These are phyloP conservation scores for Westerdykella ornata DNA, from an alignment of 2,329 filamentous ascomycete species.

Conservation along the genomic window DNA sequence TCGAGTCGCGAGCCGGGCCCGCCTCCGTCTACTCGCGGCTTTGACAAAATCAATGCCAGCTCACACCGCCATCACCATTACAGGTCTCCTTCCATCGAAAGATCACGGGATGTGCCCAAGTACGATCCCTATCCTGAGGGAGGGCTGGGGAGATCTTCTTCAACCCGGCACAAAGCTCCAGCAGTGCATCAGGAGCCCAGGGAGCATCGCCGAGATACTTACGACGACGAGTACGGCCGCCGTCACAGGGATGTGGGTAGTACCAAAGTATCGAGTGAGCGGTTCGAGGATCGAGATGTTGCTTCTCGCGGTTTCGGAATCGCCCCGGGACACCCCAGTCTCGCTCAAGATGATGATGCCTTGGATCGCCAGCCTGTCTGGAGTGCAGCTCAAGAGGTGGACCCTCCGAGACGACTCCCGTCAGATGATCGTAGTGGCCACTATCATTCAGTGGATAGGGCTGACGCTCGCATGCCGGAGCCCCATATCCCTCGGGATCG, in stretches of 20 bases:
- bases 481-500: constrained; percentile 18
- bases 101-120: constrained; percentile 26
- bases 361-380: constrained; percentile 34
- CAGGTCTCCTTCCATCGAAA: constrained; percentile 29
- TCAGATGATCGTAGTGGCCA: constrained; percentile 19
- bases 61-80: constrained; percentile 15
- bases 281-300: constrained; percentile 41
- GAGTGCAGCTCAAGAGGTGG: constrained; percentile 12
- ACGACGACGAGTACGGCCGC: constrained; percentile 42
- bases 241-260: constrained; percentile 37
- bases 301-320: constrained; percentile 46
- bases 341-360: constrained; percentile 35
- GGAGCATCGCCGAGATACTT: constrained; percentile 34
- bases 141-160: constrained; percentile 24
- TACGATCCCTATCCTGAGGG: constrained; percentile 38
- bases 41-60: constrained; percentile 57
- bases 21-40: constrained; percentile 62
- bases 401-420: constrained; percentile 7
- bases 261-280: constrained; percentile 31
- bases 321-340: constrained; percentile 14
- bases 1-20: constrained; percentile 43
- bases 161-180: constrained; percentile 39
- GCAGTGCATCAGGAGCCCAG: constrained; percentile 46
- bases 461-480: constrained; percentile 28
- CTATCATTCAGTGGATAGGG: constrained; percentile 21